A percentile compares a stretch with the other conserved stretches of the same genome.
Evolutionary conservation across 2,329 filamentous ascomycete genomes (phyloP).

Genomic region (Ceratocystis eucalypticola): DNA sequence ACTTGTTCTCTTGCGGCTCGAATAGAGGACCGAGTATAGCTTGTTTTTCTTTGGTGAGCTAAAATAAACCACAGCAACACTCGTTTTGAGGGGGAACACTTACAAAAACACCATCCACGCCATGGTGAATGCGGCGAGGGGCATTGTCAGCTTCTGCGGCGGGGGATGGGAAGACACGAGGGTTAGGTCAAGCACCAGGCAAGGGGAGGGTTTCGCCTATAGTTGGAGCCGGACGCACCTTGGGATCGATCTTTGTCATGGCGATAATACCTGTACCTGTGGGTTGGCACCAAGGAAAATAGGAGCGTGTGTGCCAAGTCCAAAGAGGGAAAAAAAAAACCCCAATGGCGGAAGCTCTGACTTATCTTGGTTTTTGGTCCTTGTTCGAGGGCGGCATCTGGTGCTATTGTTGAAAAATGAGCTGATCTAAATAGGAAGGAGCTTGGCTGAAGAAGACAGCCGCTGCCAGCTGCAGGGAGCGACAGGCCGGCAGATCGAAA

Average conservation of each 20-base stretch:
- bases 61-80: neutral
- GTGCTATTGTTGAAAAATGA: neutral
- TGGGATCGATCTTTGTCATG: conserved; percentile 19
- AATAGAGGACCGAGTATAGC: conserved; percentile 33
- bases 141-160: conserved; percentile 29
- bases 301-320: too few relatives aligned
- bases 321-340: neutral
- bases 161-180: conserved; percentile 15
- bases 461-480: neutral
- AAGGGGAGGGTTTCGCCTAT: neutral
- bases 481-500: neutral
- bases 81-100: conserved; percentile 18
- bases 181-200: neutral
- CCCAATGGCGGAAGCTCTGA: neutral
- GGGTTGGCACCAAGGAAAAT: too few relatives aligned
- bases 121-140: conserved; percentile 42
- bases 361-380: neutral
- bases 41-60: conserved; percentile 18
- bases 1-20: conserved; percentile 28
- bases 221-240: conserved; percentile 12
- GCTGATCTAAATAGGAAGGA: neutral
- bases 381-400: neutral
- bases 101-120: conserved; percentile 37
- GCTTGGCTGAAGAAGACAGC: neutral
- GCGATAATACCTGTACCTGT: neutral